A percentile compares a stretch with the other conserved stretches of the same genome.
phyloP scores from a whole-genome alignment of 768 basidiomycete species.

The Scleroderma bovista region DNA sequence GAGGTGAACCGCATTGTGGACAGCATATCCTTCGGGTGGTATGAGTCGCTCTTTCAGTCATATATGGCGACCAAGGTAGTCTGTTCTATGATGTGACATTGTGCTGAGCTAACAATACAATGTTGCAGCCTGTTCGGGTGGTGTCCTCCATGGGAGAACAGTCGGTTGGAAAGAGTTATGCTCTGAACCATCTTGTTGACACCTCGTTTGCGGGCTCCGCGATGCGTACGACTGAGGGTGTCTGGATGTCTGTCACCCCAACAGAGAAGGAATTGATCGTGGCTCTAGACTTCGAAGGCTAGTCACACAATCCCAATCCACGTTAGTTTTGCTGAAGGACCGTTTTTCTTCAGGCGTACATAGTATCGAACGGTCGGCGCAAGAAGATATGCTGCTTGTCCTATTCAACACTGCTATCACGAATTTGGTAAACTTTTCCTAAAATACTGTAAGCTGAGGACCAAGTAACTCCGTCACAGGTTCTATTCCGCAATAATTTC shows the following conservation, averaged over 20 bases:
- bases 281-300: conserved; percentile 68
- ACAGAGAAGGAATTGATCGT: too few relatives aligned
- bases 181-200: too few relatives aligned
- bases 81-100: not conserved
- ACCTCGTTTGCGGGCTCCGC: too few relatives aligned
- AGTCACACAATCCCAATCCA: too few relatives aligned
- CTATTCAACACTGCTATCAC: conserved; percentile 64
- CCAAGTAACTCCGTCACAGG: conserved; percentile 29
- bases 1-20: conserved; percentile 53
- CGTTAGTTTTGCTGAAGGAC: too few relatives aligned
- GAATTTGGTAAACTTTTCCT: conserved; percentile 50
- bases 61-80: conserved; percentile 53
- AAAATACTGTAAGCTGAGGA: too few relatives aligned
- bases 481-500: conserved; percentile 62
- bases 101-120: not conserved
- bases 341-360: conserved; percentile 45
- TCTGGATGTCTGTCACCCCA: too few relatives aligned
- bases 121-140: too few relatives aligned
- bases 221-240: too few relatives aligned
- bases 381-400: conserved; percentile 60
- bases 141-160: too few relatives aligned
- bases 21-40: conserved; percentile 48
- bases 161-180: too few relatives aligned
- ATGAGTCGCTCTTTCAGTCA: conserved; percentile 57
- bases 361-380: too few relatives aligned